A percentile compares a stretch with the other conserved stretches of the same genome.
These are phyloP conservation scores for Phytomonas francai DNA, from an alignment of 208 protist species.

Conservation along the genomic window DNA sequence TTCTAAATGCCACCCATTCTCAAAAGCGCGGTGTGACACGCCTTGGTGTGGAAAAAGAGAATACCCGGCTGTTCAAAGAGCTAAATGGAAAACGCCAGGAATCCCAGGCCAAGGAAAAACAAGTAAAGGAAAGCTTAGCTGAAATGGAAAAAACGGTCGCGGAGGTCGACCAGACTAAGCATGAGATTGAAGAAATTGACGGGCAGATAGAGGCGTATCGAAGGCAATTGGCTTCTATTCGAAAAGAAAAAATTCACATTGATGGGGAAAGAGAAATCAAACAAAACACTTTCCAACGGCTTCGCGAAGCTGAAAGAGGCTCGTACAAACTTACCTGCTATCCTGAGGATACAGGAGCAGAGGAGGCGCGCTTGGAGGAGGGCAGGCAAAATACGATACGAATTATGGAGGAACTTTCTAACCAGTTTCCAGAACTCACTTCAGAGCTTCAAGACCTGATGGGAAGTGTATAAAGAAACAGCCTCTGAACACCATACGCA, in stretches of 20 bases:
- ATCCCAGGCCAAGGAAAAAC: slow-evolving; percentile 64
- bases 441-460: slow-evolving; percentile 58
- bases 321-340: slow-evolving; percentile 71
- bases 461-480: slow-evolving; percentile 33
- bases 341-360: slow-evolving; percentile 44
- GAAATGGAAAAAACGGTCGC: slow-evolving; percentile 69
- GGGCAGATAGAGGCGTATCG: slow-evolving; percentile 67
- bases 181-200: slow-evolving; percentile 62
- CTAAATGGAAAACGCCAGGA: slow-evolving; percentile 84
- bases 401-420: slow-evolving; percentile 67
- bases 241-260: slow-evolving; percentile 55
- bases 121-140: slow-evolving; percentile 76
- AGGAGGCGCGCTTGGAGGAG: slow-evolving; percentile 53
- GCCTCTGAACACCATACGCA: not conserved
- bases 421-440: slow-evolving; percentile 64
- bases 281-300: slow-evolving; percentile 69
- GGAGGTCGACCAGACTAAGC: slow-evolving; percentile 66
- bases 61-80: slow-evolving; percentile 79
- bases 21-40: slow-evolving; percentile 62
- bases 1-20: slow-evolving; percentile 50
- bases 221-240: slow-evolving; percentile 32
- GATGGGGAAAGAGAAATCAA: slow-evolving; percentile 77
- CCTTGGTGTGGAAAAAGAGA: slow-evolving; percentile 80
- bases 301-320: slow-evolving; percentile 80
- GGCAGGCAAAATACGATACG: slow-evolving; percentile 40